Percentiles rank a stretch among this genome's conserved stretches.
phyloP scores from a whole-genome alignment of 768 basidiomycete species.

The Boletus barrowsii region DNA sequence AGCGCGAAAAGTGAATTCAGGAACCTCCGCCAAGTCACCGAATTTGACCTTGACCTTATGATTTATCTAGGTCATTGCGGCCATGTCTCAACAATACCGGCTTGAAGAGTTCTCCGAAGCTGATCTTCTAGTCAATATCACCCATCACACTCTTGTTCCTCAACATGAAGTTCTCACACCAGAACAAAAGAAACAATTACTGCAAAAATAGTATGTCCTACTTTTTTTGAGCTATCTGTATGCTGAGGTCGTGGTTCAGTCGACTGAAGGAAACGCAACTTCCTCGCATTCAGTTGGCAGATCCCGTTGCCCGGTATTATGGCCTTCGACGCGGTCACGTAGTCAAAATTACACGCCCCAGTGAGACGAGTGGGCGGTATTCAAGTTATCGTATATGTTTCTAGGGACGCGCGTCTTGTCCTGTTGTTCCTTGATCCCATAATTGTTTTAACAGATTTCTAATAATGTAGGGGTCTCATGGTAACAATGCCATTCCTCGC shows the following conservation, averaged over 20 bases:
- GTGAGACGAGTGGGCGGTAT: conserved; percentile 94
- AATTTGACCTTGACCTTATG: background rate
- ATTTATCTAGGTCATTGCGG: conserved; percentile 74
- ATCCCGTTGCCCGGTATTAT: conserved; percentile 99
- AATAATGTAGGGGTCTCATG: conserved; percentile 13
- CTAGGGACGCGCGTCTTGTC: conserved; percentile 32
- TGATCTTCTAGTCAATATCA: conserved; percentile 96
- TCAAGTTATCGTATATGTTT: conserved; percentile 92
- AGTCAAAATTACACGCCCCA: conserved; percentile 96
- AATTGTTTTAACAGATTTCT: conserved; percentile 2
- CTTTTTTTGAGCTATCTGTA: conserved; percentile 1
- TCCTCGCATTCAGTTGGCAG: conserved; percentile 92
- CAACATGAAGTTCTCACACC: conserved; percentile 82
- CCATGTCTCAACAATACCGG: conserved; percentile 81
- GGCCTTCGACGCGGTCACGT: conserved; percentile 94
- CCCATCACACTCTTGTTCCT: conserved; percentile 92
- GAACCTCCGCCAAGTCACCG: background rate
- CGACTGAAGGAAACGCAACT: conserved; percentile 97
- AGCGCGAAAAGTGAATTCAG: conserved; percentile 74
- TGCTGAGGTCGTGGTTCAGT: conserved; percentile 41
- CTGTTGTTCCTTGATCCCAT: background rate
- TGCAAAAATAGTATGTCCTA: conserved; percentile 86
- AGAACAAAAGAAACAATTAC: conserved; percentile 82
- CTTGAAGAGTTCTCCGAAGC: conserved; percentile 97
- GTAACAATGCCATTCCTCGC: background rate